Evolutionary conservation across 1,284 basidiomycete genomes (phyloP).

Genomic region (Psilocybe mexicana): DNA sequence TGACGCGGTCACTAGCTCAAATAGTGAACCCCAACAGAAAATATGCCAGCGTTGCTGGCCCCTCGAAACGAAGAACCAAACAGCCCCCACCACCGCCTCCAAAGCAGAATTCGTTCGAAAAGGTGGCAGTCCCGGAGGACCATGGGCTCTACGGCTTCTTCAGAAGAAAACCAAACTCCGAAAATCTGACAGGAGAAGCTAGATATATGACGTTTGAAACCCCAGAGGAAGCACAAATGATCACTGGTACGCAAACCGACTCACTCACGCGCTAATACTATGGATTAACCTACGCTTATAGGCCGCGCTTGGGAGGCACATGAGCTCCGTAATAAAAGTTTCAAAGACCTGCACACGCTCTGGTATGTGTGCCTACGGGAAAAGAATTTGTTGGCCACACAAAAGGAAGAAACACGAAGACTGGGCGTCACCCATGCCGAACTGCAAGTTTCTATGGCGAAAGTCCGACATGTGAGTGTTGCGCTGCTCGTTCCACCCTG

Average conservation of each 20-base stretch:
- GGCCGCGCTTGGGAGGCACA: constrained; percentile 85
- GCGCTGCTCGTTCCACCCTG: no score
- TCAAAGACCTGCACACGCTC: constrained; percentile 88
- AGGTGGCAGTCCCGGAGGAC: constrained; percentile 41
- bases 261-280: background rate
- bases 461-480: constrained; percentile 41
- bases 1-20: constrained; percentile 38
- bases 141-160: constrained; percentile 81
- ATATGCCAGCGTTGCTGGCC: constrained; percentile 8
- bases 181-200: constrained; percentile 36
- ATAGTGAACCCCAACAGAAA: constrained; percentile 4
- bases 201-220: constrained; percentile 51
- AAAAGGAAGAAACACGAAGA: constrained; percentile 74
- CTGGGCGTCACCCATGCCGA: constrained; percentile 42
- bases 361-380: constrained; percentile 92
- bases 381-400: constrained; percentile 87
- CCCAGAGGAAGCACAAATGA: constrained; percentile 38
- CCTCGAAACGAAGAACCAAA: constrained; percentile 7
- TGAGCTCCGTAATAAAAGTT: constrained; percentile 87
- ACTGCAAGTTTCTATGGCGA: constrained; percentile 37
- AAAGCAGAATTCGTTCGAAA: constrained; percentile 4
- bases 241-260: constrained; percentile 28
- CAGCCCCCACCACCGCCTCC: background rate
- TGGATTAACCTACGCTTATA: constrained; percentile 30
- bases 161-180: constrained; percentile 46